Evolutionary conservation across 1,139 yeast genomes (phyloP).

Genomic region (Candida glucosophila): DNA sequence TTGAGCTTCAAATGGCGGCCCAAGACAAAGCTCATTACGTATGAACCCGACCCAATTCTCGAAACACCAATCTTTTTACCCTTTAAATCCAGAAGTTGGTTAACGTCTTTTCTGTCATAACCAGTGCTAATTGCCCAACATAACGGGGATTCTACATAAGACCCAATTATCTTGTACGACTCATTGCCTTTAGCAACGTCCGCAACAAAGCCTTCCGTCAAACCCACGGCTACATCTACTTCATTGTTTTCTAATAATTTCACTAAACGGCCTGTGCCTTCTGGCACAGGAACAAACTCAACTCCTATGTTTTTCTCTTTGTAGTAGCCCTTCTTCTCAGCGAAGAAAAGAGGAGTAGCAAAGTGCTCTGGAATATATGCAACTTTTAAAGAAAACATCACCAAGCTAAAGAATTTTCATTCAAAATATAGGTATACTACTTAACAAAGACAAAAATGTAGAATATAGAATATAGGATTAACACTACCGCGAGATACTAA

Average conservation of each 20-base stretch:
- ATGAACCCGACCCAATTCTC: slow-evolving; percentile 85
- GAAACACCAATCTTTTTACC: slow-evolving; percentile 72
- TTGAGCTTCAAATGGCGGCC: slow-evolving; percentile 49
- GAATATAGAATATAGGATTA: too few species aligned
- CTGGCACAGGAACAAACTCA: slow-evolving; percentile 66
- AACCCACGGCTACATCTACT: slow-evolving; percentile 74
- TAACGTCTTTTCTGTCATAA: slow-evolving; percentile 43
- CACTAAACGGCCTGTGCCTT: slow-evolving; percentile 85
- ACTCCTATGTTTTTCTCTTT: slow-evolving; percentile 37
- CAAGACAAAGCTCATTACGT: slow-evolving; percentile 82
- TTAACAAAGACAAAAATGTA: too few species aligned
- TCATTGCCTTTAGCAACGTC: slow-evolving; percentile 66
- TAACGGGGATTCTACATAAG: slow-evolving; percentile 78
- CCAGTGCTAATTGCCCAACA: slow-evolving; percentile 92
- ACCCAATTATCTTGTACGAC: slow-evolving; percentile 61
- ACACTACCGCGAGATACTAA: too few species aligned
- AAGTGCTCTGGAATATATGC: slow-evolving; percentile 92
- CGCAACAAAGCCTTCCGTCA: slow-evolving; percentile 85
- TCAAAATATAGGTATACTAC: too few species aligned
- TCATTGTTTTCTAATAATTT: slow-evolving; percentile 57
- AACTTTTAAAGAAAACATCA: slow-evolving; percentile 30
- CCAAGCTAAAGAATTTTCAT: too few species aligned
- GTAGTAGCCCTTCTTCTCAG: slow-evolving; percentile 52
- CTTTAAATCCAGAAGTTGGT: slow-evolving; percentile 41
- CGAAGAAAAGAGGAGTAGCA: slow-evolving; percentile 76